Conservation (phyloP, 768 basidiomycete species). For the Hygrophorus russula region DNA sequence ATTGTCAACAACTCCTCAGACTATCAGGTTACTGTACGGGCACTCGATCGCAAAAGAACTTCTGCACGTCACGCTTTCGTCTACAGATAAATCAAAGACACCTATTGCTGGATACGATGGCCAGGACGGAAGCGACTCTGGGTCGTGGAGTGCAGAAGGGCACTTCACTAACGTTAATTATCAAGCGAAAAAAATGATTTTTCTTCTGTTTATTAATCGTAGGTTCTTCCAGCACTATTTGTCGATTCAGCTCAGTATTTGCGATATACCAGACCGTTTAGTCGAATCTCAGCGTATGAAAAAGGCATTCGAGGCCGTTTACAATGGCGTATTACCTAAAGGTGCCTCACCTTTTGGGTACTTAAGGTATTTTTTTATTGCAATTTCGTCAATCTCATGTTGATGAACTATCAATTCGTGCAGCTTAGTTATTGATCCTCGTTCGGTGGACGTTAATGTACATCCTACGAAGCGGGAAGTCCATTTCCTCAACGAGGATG, state of each 20-base stretch:
- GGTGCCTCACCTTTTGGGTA: slow-evolving; percentile 89
- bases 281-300: slow-evolving; percentile 86
- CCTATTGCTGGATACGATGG: slow-evolving; percentile 19
- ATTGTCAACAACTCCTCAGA: slow-evolving; percentile 47
- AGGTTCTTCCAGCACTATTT: slow-evolving; percentile 41
- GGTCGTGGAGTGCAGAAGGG: slow-evolving; percentile 62
- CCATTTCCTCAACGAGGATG: slow-evolving; percentile 87
- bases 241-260: not conserved
- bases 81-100: slow-evolving; percentile 15
- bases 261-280: slow-evolving; percentile 57
- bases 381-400: not conserved
- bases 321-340: slow-evolving; percentile 79
- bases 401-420: not conserved
- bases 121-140: slow-evolving; percentile 22
- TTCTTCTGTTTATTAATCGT: slow-evolving; percentile 95
- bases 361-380: slow-evolving; percentile 50
- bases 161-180: slow-evolving; percentile 84
- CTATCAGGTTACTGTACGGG: slow-evolving; percentile 76
- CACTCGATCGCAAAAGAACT: slow-evolving; percentile 73
- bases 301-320: slow-evolving; percentile 77
- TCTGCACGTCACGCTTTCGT: slow-evolving; percentile 30
- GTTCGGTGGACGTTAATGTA: slow-evolving; percentile 91
- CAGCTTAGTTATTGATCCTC: slow-evolving; percentile 77
- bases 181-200: slow-evolving; percentile 74
- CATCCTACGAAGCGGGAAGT: slow-evolving; percentile 98